A percentile compares a stretch with the other conserved stretches of the same genome.
Conservation (phyloP, 345 rosid genomes). For the Syzygium aromaticum region DNA sequence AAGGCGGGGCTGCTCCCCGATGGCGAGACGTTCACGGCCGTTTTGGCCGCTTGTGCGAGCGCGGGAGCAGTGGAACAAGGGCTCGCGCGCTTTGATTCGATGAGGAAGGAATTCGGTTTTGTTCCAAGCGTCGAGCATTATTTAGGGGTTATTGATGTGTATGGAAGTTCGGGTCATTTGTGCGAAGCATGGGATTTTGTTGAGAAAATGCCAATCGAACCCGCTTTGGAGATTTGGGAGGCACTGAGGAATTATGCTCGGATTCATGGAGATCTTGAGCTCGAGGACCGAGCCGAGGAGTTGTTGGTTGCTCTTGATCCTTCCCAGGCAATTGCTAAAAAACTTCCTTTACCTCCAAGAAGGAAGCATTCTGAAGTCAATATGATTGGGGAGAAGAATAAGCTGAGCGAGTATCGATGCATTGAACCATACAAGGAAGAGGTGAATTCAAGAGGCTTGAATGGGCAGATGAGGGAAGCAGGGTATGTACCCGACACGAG, state of each 20-base stretch:
- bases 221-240: slow-evolving; percentile 26
- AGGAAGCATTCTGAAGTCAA: slow-evolving; percentile 24
- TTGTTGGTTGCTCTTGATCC: slow-evolving; percentile 26
- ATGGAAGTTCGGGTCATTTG: slow-evolving; percentile 35
- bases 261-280: slow-evolving; percentile 50
- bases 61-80: slow-evolving; percentile 27
- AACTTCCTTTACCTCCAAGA: slow-evolving; percentile 18
- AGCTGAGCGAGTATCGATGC: slow-evolving; percentile 23
- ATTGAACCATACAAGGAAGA: slow-evolving; percentile 27
- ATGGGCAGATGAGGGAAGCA: slow-evolving; percentile 49
- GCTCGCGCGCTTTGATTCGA: slow-evolving; percentile 21
- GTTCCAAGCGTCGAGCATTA: slow-evolving; percentile 32
- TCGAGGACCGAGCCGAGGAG: slow-evolving; percentile 32
- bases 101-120: slow-evolving; percentile 27
- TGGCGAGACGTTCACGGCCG: slow-evolving; percentile 22
- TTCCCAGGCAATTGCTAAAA: slow-evolving; percentile 7
- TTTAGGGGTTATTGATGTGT: slow-evolving; percentile 24
- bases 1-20: slow-evolving; percentile 11
- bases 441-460: slow-evolving; percentile 31
- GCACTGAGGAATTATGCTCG: slow-evolving; percentile 21
- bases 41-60: slow-evolving; percentile 34
- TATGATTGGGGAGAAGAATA: slow-evolving; percentile 51
- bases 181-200: slow-evolving; percentile 41
- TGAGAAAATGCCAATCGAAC: slow-evolving; percentile 36
- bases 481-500: slow-evolving; percentile 55